These are phyloP conservation scores for Ormosia emarginata DNA, from an alignment of 306 rosid genomes.

Conservation along the genomic window DNA sequence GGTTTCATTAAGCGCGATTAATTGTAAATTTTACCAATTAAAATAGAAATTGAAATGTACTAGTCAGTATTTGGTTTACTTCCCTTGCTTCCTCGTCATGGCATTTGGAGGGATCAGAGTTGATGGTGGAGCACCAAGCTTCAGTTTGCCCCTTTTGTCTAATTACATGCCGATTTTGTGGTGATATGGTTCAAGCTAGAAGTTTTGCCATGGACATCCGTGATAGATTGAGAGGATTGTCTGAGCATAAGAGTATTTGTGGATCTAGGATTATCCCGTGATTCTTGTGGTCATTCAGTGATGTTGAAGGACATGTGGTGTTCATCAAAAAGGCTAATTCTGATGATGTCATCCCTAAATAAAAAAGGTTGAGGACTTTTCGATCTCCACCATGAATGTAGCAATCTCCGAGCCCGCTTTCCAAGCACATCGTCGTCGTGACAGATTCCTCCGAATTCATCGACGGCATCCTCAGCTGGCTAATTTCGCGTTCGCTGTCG, in stretches of 20 bases:
- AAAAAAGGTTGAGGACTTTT: slow-evolving; percentile 75
- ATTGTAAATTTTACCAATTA: no score
- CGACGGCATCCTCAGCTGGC: slow-evolving; percentile 71
- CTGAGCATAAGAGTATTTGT: slow-evolving; percentile 91
- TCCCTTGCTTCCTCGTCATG: no score
- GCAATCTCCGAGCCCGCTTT: slow-evolving; percentile 42
- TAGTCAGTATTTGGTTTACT: no score
- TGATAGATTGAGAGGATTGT: slow-evolving; percentile 78
- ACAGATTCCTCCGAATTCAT: slow-evolving; percentile 91
- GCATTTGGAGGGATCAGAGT: no score
- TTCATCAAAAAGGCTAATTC: slow-evolving; percentile 77
- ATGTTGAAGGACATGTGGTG: slow-evolving; percentile 99
- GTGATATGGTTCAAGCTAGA: slow-evolving; percentile 98
- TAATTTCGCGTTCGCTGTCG: slow-evolving; percentile 39
- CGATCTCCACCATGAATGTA: slow-evolving; percentile 32
- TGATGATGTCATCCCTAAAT: background rate
- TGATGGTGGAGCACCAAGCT: slow-evolving; percentile 87
- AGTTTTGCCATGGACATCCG: slow-evolving; percentile 67
- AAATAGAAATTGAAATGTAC: no score
- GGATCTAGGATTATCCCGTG: slow-evolving; percentile 96
- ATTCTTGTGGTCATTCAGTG: slow-evolving; percentile 94
- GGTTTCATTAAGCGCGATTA: no score
- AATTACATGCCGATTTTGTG: slow-evolving; percentile 78
- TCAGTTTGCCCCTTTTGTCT: slow-evolving; percentile 75
- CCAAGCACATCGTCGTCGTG: slow-evolving; percentile 64